phyloP scores from a whole-genome alignment of 495 filamentous ascomycete genomes.

The Lepraria neglecta region DNA sequence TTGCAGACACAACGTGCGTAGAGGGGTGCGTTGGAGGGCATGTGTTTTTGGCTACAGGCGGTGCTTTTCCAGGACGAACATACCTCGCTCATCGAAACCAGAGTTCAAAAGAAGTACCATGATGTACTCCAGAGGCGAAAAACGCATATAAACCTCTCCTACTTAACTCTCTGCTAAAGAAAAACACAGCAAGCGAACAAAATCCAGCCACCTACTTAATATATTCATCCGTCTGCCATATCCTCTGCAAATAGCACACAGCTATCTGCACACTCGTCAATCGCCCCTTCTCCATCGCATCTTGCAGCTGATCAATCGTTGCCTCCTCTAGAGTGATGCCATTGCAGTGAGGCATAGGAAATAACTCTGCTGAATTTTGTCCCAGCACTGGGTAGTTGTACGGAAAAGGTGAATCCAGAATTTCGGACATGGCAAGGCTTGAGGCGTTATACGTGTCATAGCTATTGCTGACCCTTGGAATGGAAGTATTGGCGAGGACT shows the following conservation, averaged over 20 bases:
- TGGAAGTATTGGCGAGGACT: not conserved
- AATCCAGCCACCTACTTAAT: constrained; percentile 44
- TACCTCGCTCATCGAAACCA: too few relatives aligned
- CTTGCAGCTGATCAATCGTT: constrained; percentile 50
- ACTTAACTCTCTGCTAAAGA: too few relatives aligned
- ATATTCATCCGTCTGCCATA: constrained; percentile 50
- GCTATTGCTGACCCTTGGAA: not conserved
- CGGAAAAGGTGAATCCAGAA: constrained; percentile 1
- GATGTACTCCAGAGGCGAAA: too few relatives aligned
- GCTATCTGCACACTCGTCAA: constrained; percentile 47
- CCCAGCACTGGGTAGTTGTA: not conserved
- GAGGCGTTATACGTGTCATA: not conserved
- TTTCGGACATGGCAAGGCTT: not conserved
- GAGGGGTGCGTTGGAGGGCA: too few relatives aligned
- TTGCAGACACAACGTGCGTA: not conserved
- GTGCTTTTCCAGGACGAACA: too few relatives aligned
- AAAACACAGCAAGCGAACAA: not conserved
- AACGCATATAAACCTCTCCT: not conserved
- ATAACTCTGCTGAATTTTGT: constrained; percentile 51
- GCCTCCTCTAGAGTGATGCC: constrained; percentile 59
- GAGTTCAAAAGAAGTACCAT: too few relatives aligned
- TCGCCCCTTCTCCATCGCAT: constrained; percentile 34
- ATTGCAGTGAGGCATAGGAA: constrained; percentile 55
- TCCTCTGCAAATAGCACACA: constrained; percentile 48
- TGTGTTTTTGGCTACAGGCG: not conserved